Conservation (phyloP, 371 early-diverging fungal species). For the Batrachochytrium dendrobatidis region DNA sequence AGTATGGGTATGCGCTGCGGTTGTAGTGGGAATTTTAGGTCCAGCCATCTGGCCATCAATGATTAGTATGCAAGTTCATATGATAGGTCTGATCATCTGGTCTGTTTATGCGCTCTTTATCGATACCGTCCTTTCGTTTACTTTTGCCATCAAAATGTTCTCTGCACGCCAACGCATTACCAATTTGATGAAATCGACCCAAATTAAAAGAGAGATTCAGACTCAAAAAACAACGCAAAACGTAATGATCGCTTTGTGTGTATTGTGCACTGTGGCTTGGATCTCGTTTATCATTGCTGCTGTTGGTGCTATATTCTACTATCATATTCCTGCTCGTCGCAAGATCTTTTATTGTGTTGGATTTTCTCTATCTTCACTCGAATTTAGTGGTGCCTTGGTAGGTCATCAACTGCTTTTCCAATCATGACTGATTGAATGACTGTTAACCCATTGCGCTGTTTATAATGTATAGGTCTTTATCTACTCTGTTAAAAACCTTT, state of each 20-base stretch:
- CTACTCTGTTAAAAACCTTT: not conserved
- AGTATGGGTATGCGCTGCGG: not conserved
- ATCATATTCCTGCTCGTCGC: conserved; percentile 1
- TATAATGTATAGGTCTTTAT: too few species aligned
- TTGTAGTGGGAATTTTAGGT: conserved; percentile 13
- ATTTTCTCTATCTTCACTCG: conserved; percentile 9
- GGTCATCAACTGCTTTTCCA: too few species aligned
- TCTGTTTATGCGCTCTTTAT: conserved; percentile 10
- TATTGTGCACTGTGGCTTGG: conserved; percentile 8
- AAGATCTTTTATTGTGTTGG: conserved; percentile 10
- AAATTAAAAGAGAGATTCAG: not conserved
- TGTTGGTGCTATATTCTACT: not conserved
- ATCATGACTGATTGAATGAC: too few species aligned
- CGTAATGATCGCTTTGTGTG: not conserved
- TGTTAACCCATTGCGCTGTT: too few species aligned
- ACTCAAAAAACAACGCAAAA: not conserved
- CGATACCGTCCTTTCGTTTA: conserved; percentile 10
- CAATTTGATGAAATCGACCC: not conserved
- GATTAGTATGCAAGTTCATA: not conserved
- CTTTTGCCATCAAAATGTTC: conserved; percentile 13
- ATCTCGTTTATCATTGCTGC: conserved; percentile 7
- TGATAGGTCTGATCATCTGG: conserved; percentile 10
- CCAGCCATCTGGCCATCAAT: conserved; percentile 1
- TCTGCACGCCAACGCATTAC: not conserved
- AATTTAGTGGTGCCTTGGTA: conserved; percentile 16